Base-by-base conservation (phyloP, 1,284 basidiomycete genomes). In the Tetrapyrgos nigripes region DNA sequence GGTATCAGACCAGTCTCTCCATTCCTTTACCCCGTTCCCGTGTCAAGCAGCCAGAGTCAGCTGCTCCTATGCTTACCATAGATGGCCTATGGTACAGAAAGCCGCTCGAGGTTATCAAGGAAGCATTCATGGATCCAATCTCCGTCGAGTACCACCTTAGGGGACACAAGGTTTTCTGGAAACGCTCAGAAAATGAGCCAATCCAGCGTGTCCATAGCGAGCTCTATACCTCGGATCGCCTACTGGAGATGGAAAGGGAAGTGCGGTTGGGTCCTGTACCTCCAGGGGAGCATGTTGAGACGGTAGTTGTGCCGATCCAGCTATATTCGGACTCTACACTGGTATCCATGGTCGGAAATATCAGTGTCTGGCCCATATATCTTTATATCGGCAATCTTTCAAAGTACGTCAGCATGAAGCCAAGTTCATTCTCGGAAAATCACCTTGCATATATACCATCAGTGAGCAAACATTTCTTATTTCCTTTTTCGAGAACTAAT, bases 281-380 rank as follows among this genome's bases (percentile, higher is more conserved):
- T 26, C 46, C 46, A 11, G 31, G 28, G 4, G 17, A 27, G 21
- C 46, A 50, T 4, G 23, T 50, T 10, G 49, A 60, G 21, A 48
- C 24, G 10, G 54, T 51, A 9, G 49, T 60, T 50, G 23, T 40
- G 4, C 26, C 21, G 23, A 44, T 55, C 11, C 49, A 45, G 46
- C 26, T 63, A 13, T 62, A 57, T 52, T 68, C 63, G 9, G 66
- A 67, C 55, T 48, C 66, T 0, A 75, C 70, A 8, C 69, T 70
- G 40, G 53, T 75, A 6, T 62, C 73, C 0, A 63, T 70, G 28
- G 75, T 75, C 49, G 70, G 74, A 0, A 64, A 58, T 1, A 66
- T 70, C 1, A 62, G 56, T 5, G 48, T 69, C 0, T 75, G 72
- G 73, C 73, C 70, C 1, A 60, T 72, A 3, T 76, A 76, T 43